phyloP scores from a whole-genome alignment of 495 filamentous ascomycete species.

The Neurospora sp. region DNA sequence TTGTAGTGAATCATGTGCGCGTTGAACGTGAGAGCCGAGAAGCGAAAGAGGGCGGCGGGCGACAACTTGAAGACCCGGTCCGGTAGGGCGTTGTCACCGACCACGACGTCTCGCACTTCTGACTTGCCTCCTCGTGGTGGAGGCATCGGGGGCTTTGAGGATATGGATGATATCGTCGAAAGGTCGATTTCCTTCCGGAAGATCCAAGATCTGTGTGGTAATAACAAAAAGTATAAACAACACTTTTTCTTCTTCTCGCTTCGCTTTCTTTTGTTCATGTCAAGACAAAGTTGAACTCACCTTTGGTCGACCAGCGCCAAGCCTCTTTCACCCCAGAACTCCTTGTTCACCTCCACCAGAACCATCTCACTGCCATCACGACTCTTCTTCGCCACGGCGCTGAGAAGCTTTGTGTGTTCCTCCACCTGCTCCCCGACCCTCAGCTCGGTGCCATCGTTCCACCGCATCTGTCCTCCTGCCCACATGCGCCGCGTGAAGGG shows the following conservation, averaged over 20 bases:
- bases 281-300: constrained; percentile 16
- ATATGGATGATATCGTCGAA: neutral
- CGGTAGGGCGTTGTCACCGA: neutral
- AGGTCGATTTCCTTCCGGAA: constrained; percentile 40
- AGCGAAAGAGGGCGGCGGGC: constrained; percentile 52
- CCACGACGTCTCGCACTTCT: constrained; percentile 4
- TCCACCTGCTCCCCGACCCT: constrained; percentile 41
- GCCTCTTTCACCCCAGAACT: constrained; percentile 40
- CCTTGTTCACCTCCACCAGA: constrained; percentile 55
- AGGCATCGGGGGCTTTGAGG: constrained; percentile 2
- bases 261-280: neutral
- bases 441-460: constrained; percentile 14
- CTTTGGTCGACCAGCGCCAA: constrained; percentile 44
- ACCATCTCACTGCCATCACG: constrained; percentile 48
- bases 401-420: constrained; percentile 47
- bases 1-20: constrained; percentile 66
- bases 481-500: constrained; percentile 61
- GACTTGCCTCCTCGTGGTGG: constrained; percentile 5
- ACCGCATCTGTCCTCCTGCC: constrained; percentile 53
- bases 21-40: constrained; percentile 65
- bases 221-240: neutral
- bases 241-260: neutral
- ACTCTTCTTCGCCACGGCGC: constrained; percentile 44
- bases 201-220: constrained; percentile 43
- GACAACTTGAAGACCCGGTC: constrained; percentile 38